These are phyloP conservation scores for Apostasia ramifera DNA, from an alignment of 106 monocot species.

Conservation along the genomic window DNA sequence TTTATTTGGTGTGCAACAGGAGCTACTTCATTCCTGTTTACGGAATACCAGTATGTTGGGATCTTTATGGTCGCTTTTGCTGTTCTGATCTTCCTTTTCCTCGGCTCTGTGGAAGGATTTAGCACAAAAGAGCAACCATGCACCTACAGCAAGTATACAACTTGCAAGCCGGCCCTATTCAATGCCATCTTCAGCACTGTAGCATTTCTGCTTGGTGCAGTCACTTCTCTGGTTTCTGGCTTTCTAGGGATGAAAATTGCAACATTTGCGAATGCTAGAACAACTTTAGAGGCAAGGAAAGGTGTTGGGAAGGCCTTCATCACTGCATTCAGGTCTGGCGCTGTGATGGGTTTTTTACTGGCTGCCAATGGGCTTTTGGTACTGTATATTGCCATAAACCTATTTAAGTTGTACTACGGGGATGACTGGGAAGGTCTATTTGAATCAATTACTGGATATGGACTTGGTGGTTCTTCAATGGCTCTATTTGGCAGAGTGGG, in stretches of 20 bases:
- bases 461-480: constrained; percentile 62
- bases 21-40: constrained; percentile 58
- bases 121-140: constrained; percentile 44
- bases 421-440: constrained; percentile 62
- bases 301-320: constrained; percentile 65
- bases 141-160: constrained; percentile 43
- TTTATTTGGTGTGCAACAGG: constrained; percentile 24
- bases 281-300: constrained; percentile 60
- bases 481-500: constrained; percentile 51
- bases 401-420: constrained; percentile 49
- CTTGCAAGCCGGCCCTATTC: constrained; percentile 48
- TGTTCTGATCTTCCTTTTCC: constrained; percentile 48
- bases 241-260: constrained; percentile 65
- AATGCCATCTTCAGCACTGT: constrained; percentile 53
- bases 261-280: constrained; percentile 57
- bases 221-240: constrained; percentile 50
- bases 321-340: constrained; percentile 50
- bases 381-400: constrained; percentile 45
- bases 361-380: constrained; percentile 62
- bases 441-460: constrained; percentile 56
- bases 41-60: constrained; percentile 56
- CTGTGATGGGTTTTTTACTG: constrained; percentile 57
- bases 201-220: constrained; percentile 45
- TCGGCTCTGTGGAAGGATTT: constrained; percentile 58
- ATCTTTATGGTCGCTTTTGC: constrained; percentile 57